Evolutionary conservation across 164 flowering plant species (phyloP), one percentile per base, ranked within the genome.

Genomic region (Annona cherimola): DNA sequence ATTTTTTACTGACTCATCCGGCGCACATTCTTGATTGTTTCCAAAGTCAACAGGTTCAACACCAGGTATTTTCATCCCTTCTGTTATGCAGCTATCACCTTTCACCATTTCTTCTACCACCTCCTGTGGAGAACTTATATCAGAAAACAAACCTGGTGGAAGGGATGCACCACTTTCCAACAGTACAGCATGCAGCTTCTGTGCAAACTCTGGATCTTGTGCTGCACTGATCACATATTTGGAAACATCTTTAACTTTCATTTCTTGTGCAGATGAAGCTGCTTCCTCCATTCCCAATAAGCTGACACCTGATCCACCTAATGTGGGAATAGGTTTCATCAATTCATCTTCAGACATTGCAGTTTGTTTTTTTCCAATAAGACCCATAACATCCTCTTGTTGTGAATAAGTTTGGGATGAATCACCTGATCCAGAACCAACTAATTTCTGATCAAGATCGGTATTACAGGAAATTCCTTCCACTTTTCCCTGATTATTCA

Each of bases 161-260:
- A 92, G 94, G 14, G 92, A 82, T 55, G 94, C 91, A 66, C 91
- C 97, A 78, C 89, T 90, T 77, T 94, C 93, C 72, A 88, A 74
- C 78, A 89, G 83, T 72, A 94, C 90, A 71, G 95, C 91, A 81
- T 86, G 92, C 45, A 91, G 80, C 74, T 92, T 89, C 79, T 87
- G 92, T 12, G 94, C 94, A 80, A 92, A 88, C 75, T 89, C 94
- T 44, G 97, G 91, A 77, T 92, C 77, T 79, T 92, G 89, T 69
- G 98, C 90, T 45, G 95, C 93, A 79, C 84, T 90, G 68, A 86
- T 86, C 61, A 89, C 97, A 84, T 87, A 92, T 57, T 87, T 83
- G 14, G 93, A 89, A 45, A 89, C 94, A 83, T 88, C 90, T 74
- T 88, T 86, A 45, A 88, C 88, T 80, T 87, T 87, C 83, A 80